Conservation (phyloP, 805 yeast genomes). For the Wickerhamiella hasegawae region DNA sequence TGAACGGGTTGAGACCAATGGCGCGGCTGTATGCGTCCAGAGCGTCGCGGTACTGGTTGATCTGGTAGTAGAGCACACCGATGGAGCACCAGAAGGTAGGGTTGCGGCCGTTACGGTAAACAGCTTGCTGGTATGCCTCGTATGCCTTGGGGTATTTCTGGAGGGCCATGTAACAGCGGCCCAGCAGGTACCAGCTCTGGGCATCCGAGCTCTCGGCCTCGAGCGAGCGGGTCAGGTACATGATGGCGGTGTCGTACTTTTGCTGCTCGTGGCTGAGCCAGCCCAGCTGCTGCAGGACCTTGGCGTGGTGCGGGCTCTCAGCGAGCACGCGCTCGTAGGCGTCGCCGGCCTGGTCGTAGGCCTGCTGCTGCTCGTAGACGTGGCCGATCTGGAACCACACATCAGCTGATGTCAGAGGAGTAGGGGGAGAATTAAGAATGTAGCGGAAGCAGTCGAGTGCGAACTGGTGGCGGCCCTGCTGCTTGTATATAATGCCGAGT, state of each 20-base stretch:
- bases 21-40: slow-evolving; percentile 96
- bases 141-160: slow-evolving; percentile 92
- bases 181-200: slow-evolving; percentile 92
- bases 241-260: slow-evolving; percentile 63
- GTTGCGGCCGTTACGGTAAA: slow-evolving; percentile 87
- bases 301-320: slow-evolving; percentile 87
- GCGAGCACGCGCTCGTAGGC: slow-evolving; percentile 87
- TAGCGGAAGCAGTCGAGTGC: slow-evolving; percentile 92
- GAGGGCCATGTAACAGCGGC: slow-evolving; percentile 92
- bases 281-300: slow-evolving; percentile 89
- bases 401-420: slow-evolving; percentile 90
- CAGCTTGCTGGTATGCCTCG: slow-evolving; percentile 98
- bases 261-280: slow-evolving; percentile 72
- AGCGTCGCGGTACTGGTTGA: slow-evolving; percentile 91
- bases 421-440: slow-evolving; percentile 80
- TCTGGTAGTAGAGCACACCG: slow-evolving; percentile 93
- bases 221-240: slow-evolving; percentile 68
- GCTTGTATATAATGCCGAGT: slow-evolving; percentile 90
- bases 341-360: slow-evolving; percentile 80
- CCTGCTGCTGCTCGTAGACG: slow-evolving; percentile 85
- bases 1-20: slow-evolving; percentile 85
- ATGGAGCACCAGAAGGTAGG: slow-evolving; percentile 96
- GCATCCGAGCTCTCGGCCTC: slow-evolving; percentile 87
- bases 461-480: slow-evolving; percentile 71
- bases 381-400: slow-evolving; percentile 98